Evolutionary conservation across 345 rosid species (phyloP), one percentile per base, ranked within the genome.

Genomic region (Linum lewisii): DNA sequence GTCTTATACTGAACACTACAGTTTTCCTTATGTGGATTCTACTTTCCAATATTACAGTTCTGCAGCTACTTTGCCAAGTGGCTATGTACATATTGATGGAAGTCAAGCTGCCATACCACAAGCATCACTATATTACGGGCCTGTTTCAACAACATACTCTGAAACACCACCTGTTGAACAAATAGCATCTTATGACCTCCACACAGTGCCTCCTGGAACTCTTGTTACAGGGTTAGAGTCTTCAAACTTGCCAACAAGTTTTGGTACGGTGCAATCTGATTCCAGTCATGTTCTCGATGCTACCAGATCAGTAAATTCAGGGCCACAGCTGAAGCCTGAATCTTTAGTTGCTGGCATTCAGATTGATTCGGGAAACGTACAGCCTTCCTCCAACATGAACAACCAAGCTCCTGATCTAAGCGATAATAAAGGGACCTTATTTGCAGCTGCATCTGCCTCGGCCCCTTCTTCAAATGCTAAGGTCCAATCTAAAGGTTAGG

Each of bases 401-500:
- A 51, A 51, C 60, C 68, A 69, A 65, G 75, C 70, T 67, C 69
- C 78, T 67, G 69, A 69, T 7, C 63, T 66, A 25, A 25, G 52
- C 68, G 54, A 66, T 25, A 67, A 14, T 21, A 67, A 58, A 68
- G 81, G 72, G 52, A 69, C 64, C 65, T 47, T 26, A 60, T 24
- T 70, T 53, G 76, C 75, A 34, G 70, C 77, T 52, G 59, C 63
- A 54, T 59, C 80, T 22, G 67, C 66, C 42, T 15, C 32, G 2
- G 32, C 32, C 6, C 50, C 83, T 51, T 63, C 80, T 53, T 58
- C 73, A 25, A 65, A 68, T 63, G 62, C 79, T 20, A 92, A 82
- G 66, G 75, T 60, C 69, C 90, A 82, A 67, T 62, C 94, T 9
- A 93, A 85, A 85, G 99, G 99, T 93, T 73, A 51, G 57, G 25